Percentiles rank a stretch among this genome's conserved stretches.
These are phyloP conservation scores for Naganishia randhawae DNA, from an alignment of 768 basidiomycete genomes.

Conservation along the genomic window DNA sequence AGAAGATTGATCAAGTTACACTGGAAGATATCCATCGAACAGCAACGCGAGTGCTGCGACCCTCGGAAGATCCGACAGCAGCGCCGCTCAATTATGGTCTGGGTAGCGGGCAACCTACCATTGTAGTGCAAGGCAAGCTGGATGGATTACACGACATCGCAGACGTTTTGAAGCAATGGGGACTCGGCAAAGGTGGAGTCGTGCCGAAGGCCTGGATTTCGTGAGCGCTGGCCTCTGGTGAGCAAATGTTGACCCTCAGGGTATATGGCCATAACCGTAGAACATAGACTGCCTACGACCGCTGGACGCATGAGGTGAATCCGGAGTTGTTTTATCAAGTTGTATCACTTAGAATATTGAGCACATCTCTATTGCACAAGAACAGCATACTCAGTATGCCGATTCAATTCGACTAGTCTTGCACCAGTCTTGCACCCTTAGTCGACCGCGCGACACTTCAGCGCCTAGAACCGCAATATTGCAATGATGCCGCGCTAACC, in stretches of 20 bases:
- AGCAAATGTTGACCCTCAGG: not conserved
- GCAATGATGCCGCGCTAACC: not conserved
- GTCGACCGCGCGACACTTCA: not conserved
- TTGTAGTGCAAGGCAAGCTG: slow-evolving; percentile 78
- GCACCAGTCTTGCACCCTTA: too few relatives aligned
- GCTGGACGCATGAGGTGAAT: too few relatives aligned
- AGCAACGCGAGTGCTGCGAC: slow-evolving; percentile 65
- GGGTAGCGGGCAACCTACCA: slow-evolving; percentile 62
- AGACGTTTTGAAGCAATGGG: slow-evolving; percentile 42
- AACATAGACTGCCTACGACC: slow-evolving; percentile 2
- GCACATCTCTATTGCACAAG: slow-evolving; percentile 5
- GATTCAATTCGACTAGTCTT: too few relatives aligned
- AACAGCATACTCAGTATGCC: not conserved
- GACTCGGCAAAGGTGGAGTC: slow-evolving; percentile 35
- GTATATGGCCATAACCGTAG: too few relatives aligned
- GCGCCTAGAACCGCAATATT: not conserved
- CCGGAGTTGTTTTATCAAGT: slow-evolving; percentile 15
- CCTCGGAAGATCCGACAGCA: slow-evolving; percentile 26
- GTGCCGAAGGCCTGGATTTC: slow-evolving; percentile 24
- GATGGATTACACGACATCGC: slow-evolving; percentile 57
- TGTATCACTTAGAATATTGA: not conserved
- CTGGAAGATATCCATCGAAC: slow-evolving; percentile 67
- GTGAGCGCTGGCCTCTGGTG: not conserved
- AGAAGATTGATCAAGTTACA: slow-evolving; percentile 72
- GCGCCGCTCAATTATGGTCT: slow-evolving; percentile 42